phyloP scores from a whole-genome alignment of 805 yeast species.

The Hanseniaspora singularis region DNA sequence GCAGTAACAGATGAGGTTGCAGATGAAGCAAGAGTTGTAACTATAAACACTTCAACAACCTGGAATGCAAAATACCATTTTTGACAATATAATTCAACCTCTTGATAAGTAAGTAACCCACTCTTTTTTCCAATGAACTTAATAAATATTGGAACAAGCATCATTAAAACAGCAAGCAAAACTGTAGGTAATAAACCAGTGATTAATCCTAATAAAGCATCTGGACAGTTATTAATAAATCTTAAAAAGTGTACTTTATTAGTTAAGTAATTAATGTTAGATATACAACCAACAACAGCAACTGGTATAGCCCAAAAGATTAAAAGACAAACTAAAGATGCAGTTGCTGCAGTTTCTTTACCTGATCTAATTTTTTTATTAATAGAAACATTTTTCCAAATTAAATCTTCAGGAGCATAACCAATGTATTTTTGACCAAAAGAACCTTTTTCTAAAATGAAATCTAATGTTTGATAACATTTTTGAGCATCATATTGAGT shows the following conservation, averaged over 20 bases:
- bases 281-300: constrained; percentile 90
- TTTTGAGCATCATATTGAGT: constrained; percentile 78
- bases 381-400: constrained; percentile 67
- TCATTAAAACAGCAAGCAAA: constrained; percentile 69
- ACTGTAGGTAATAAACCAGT: constrained; percentile 82
- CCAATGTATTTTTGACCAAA: constrained; percentile 43
- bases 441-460: constrained; percentile 30
- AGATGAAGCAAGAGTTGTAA: constrained; percentile 71
- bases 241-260: constrained; percentile 58
- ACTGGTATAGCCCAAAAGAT: constrained; percentile 95
- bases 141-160: constrained; percentile 74
- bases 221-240: constrained; percentile 67
- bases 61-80: constrained; percentile 83
- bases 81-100: constrained; percentile 72
- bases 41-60: constrained; percentile 79
- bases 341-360: constrained; percentile 47
- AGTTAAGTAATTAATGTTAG: constrained; percentile 69
- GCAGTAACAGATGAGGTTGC: constrained; percentile 63
- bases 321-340: constrained; percentile 53
- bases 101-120: constrained; percentile 61
- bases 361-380: constrained; percentile 44
- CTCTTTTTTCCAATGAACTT: constrained; percentile 61
- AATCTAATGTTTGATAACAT: constrained; percentile 73
- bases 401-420: constrained; percentile 65
- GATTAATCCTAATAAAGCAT: constrained; percentile 59